Evolutionary conservation across 2,329 filamentous ascomycete species (phyloP), one percentile per base, ranked within the genome.

Genomic region (Ascochyta viciae-villosae): DNA sequence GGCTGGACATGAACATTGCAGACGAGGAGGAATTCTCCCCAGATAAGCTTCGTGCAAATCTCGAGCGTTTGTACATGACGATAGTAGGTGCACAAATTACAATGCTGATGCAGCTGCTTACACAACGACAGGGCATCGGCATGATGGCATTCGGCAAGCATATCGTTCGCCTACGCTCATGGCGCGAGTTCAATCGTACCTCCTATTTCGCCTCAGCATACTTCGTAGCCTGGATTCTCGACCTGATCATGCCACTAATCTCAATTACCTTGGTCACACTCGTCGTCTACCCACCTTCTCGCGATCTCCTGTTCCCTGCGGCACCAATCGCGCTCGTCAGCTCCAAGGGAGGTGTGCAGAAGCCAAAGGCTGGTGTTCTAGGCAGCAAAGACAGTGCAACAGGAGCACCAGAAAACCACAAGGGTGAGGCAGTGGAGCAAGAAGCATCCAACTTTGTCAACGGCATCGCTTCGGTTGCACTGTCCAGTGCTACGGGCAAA

Each of bases 1-100:
- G 87, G 13, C 78, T 96, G 34, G 91, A 96, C 72, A 82, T 96
- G 55, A 91, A 92, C 64, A 88, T 91, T 52, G 88, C 90, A 4
- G 88, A 92, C 35, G 88, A 94, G 50, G 91, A 95, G 63, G 89
- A 93, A 54, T 95, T 95, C 72, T 91, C 89, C 0, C 91, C 91
- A 0, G 91, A 95, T 68, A 95, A 95, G 76, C 79, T 96, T 40
- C 83, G 91, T 10, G 85, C 88, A 2, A 92, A 89, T 49, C 72
- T 95, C 4, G 92, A 96, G 75, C 82, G 92, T 13, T 78, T 95
- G 10, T 96, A 96, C 72, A 92, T 92, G 83, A 91, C 89, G 0
- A 85, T 96, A 0, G 79, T 75, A 71, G 54, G 74, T 55, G 13
- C 29, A 3, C 38, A 8, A 0, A 7, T 26, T 8, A 1, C n/a